These are phyloP conservation scores for Paralagenidium karlingii DNA, from an alignment of 352 stramenopile genomes.

Conservation along the genomic window DNA sequence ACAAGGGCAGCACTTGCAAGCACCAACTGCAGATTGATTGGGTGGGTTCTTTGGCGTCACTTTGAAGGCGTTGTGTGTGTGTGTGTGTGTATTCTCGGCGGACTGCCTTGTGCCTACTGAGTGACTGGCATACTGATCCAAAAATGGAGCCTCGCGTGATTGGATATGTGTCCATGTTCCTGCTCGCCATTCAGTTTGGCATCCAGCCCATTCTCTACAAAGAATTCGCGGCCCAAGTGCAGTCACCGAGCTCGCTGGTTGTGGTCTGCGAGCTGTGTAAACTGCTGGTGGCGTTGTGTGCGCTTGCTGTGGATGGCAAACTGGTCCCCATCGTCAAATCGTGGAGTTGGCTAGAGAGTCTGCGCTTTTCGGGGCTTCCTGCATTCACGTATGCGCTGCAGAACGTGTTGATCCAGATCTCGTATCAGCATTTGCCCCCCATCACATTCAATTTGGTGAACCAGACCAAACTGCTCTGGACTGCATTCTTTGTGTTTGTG, in stretches of 20 bases:
- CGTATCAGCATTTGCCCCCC: slow-evolving; percentile 70
- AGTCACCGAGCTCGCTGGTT: slow-evolving; percentile 50
- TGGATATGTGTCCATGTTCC: slow-evolving; percentile 22
- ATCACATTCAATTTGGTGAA: slow-evolving; percentile 83
- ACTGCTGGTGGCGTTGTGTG: slow-evolving; percentile 34
- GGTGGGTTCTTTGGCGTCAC: no score
- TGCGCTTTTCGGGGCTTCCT: slow-evolving; percentile 53
- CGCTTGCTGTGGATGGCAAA: slow-evolving; percentile 23
- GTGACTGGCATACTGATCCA: no score
- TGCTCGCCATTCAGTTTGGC: slow-evolving; percentile 71
- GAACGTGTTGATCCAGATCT: slow-evolving; percentile 75
- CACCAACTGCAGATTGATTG: no score
- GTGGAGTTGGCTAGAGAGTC: slow-evolving; percentile 43
- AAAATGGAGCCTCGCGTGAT: not conserved
- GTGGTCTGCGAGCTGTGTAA: slow-evolving; percentile 67
- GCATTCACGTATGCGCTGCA: slow-evolving; percentile 80
- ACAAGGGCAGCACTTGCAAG: no score
- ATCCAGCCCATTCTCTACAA: slow-evolving; percentile 78
- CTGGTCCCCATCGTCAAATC: slow-evolving; percentile 21
- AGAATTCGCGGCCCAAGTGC: slow-evolving; percentile 42
- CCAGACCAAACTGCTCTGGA: slow-evolving; percentile 79
- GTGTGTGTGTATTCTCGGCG: no score
- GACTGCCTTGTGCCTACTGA: no score
- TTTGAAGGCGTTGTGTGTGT: no score
- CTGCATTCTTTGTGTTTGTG: slow-evolving; percentile 68